phyloP scores from a whole-genome alignment of 23 red algal species.

The Chondrus crispus region DNA sequence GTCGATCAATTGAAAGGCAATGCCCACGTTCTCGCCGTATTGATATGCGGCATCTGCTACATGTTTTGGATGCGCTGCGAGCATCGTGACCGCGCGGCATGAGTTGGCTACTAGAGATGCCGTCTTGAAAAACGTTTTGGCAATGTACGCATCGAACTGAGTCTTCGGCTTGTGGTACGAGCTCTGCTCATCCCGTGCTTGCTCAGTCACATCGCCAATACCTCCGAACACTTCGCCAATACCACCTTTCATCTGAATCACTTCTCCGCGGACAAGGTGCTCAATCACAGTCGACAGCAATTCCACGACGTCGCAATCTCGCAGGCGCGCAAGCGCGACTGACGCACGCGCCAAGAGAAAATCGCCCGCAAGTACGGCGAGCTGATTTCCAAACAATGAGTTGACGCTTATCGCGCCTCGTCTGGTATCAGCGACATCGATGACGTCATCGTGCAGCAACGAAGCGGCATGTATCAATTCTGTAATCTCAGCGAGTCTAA shows the following conservation, averaged over 20 bases:
- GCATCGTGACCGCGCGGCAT: conserved; percentile 88
- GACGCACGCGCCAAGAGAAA: conserved; percentile 94
- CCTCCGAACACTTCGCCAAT: neutral
- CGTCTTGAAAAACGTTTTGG: conserved; percentile 96
- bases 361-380: conserved; percentile 96
- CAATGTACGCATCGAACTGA: conserved; percentile 69
- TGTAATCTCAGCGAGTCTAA: conserved; percentile 88
- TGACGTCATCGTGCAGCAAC: conserved; percentile 98
- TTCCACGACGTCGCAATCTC: conserved; percentile 96
- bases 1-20: conserved; percentile 95
- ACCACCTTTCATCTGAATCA: conserved; percentile 75
- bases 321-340: conserved; percentile 76
- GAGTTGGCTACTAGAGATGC: conserved; percentile 96
- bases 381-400: conserved; percentile 92
- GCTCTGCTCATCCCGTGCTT: neutral
- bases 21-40: conserved; percentile 88
- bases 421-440: conserved; percentile 85
- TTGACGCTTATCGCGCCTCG: conserved; percentile 80
- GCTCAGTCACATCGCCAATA: neutral
- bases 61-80: conserved; percentile 44
- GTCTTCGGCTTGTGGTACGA: neutral
- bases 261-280: conserved; percentile 93
- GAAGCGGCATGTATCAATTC: conserved; percentile 97
- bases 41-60: conserved; percentile 71
- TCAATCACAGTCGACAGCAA: conserved; percentile 95